Conservation (phyloP, 352 stramenopile genomes). For the Globisporangium echinulatum region DNA sequence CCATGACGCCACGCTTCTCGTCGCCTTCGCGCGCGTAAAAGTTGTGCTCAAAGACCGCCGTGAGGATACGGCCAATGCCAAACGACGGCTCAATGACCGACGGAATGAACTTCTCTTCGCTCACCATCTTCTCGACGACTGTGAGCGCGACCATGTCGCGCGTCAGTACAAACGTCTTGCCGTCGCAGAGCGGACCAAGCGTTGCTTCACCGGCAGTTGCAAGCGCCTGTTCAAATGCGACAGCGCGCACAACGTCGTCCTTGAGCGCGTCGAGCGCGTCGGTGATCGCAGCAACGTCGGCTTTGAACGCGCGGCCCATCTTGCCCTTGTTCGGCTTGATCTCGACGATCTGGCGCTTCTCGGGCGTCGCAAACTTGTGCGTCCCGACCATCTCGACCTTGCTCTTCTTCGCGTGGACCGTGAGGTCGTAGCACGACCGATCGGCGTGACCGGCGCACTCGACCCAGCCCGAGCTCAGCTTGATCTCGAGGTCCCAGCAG, state of each 20-base stretch:
- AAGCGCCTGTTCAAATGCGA: constrained; percentile 90
- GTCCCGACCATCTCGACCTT: constrained; percentile 87
- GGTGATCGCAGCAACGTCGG: constrained; percentile 79
- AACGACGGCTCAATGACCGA: constrained; percentile 99
- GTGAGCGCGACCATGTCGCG: constrained; percentile 94
- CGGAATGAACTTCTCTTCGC: constrained; percentile 97
- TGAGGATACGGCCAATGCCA: constrained; percentile 97
- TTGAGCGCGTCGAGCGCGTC: constrained; percentile 78
- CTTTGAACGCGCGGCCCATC: constrained; percentile 96
- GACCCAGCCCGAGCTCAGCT: constrained; percentile 97
- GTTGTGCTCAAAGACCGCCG: constrained; percentile 98
- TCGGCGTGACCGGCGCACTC: constrained; percentile 99
- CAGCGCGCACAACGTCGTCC: constrained; percentile 80
- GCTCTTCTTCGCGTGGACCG: constrained; percentile 82
- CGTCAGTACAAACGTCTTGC: constrained; percentile 88
- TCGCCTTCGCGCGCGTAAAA: constrained; percentile 96
- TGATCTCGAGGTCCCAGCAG: constrained; percentile 99
- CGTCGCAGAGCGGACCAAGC: constrained; percentile 84
- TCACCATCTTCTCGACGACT: constrained; percentile 94
- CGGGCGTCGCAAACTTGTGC: constrained; percentile 88
- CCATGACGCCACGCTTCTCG: constrained; percentile 97
- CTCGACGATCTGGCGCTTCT: constrained; percentile 91
- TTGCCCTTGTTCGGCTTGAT: constrained; percentile 96
- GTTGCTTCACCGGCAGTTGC: constrained; percentile 84
- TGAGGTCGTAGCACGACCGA: constrained; percentile 97